Percentiles rank a stretch among this genome's conserved stretches.
Conservation (phyloP, 2,329 filamentous ascomycete species). For the Drechslerella dactyloides region DNA sequence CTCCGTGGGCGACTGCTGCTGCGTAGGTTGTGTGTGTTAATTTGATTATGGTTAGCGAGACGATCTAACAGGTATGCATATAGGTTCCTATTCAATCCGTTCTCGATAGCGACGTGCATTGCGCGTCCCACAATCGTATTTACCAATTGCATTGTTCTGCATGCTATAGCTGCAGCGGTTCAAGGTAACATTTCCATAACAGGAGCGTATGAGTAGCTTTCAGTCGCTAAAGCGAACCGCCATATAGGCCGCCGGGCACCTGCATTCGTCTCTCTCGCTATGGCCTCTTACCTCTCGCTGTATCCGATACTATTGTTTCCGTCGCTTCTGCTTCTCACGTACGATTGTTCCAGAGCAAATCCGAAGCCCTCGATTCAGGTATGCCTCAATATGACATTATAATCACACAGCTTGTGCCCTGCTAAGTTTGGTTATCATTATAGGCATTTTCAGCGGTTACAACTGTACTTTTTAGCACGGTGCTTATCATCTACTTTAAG, state of each 20-base stretch:
- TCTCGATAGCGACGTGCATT: slow-evolving; percentile 88
- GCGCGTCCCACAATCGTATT: slow-evolving; percentile 88
- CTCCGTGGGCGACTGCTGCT: slow-evolving; percentile 75
- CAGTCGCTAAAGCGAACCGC: slow-evolving; percentile 9
- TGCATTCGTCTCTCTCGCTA: slow-evolving; percentile 81
- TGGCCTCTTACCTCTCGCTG: slow-evolving; percentile 89
- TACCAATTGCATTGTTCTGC: slow-evolving; percentile 84
- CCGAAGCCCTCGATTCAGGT: slow-evolving; percentile 45
- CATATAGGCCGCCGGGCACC: slow-evolving; percentile 61
- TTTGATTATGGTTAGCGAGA: neutral
- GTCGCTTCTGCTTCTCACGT: slow-evolving; percentile 79
- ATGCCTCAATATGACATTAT: neutral
- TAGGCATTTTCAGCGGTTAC: slow-evolving; percentile 30
- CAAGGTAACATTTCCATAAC: slow-evolving; percentile 65
- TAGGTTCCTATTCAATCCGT: slow-evolving; percentile 92
- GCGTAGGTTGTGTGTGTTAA: slow-evolving; percentile 64
- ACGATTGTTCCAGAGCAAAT: slow-evolving; percentile 63
- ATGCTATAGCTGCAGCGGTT: slow-evolving; percentile 81
- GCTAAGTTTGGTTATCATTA: slow-evolving; percentile 51
- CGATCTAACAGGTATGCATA: slow-evolving; percentile 1
- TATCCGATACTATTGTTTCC: slow-evolving; percentile 87
- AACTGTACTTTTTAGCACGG: slow-evolving; percentile 17
- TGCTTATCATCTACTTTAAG: slow-evolving; percentile 41
- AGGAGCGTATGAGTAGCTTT: neutral
- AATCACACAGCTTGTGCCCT: slow-evolving; percentile 62